Base-by-base conservation (phyloP, 1,139 yeast species). In the Scheffersomyces insectosa region DNA sequence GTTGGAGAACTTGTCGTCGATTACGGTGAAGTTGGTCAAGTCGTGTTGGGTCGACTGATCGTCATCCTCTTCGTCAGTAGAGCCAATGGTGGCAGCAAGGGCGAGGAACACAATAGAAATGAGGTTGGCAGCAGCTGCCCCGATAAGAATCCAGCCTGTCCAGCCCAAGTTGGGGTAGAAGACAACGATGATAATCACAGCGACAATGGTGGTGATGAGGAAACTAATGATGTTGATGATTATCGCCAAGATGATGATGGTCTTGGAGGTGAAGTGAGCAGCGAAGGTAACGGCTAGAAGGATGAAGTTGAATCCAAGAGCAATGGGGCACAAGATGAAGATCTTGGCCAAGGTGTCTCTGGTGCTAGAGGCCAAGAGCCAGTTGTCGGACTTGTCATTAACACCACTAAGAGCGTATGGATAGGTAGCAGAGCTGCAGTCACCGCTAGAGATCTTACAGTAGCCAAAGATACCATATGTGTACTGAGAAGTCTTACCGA, bases 391-490 rank as follows among this genome's bases (percentile, higher is more conserved):
- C 12, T 54, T 48, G 16, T 54, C 58, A 20, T 55, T 53, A 11
- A 54, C 43, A 5, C 44, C 37, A 31, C 63, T 54, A 14, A 66
- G 49, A 2, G 40, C 33, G 42, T 69, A 60, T 1, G 79, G 79
- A 48, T 65, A 74, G n/a, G 57, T 43, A 4, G 72, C 68, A 5
- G 46, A 43, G 65, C 65, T 15, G 60, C 61, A 43, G 65, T 63
- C 56, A 5, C 66, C 59, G 3, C 69, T 59, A 23, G 60, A 47
- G 5, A 52, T 41, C 36, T 50, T 59, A 63, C 98, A 91, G 49
- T 80, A 79, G 2, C 98, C 99, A 69, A 91, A 88, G 1, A 88
- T 89, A 4, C 99, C 99, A 62, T 85, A 93, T 42, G 77, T 70
- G 57, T 74, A 72, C 40, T 75, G 80, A 16, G 72, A 70, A 2